Percentiles rank a stretch among this genome's conserved stretches.
Conservation (phyloP, 345 rosid species). For the Populus alba region DNA sequence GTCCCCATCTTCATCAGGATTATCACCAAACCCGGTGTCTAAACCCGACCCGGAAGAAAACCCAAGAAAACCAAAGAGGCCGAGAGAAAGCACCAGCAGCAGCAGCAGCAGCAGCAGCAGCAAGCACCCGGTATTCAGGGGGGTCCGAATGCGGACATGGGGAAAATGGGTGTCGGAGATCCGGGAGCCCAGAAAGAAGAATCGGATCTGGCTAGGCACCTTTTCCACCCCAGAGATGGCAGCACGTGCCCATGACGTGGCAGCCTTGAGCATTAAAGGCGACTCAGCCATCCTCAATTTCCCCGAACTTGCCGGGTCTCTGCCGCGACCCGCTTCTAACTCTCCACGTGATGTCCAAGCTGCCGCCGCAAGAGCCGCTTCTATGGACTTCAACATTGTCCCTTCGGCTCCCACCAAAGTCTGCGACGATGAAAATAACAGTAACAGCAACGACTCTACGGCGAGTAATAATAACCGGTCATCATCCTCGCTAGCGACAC, state of each 20-base stretch:
- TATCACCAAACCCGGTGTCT: not conserved
- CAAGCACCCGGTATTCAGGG: constrained; percentile 64
- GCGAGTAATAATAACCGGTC: not conserved
- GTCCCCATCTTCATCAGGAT: constrained; percentile 18
- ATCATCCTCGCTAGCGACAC: constrained; percentile 12
- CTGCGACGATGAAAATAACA: not conserved
- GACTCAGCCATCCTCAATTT: constrained; percentile 75
- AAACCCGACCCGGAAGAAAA: constrained; percentile 5
- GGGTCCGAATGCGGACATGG: constrained; percentile 92
- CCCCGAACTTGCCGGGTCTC: constrained; percentile 65
- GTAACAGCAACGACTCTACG: not conserved
- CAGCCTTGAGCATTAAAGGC: constrained; percentile 84
- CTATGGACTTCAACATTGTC: constrained; percentile 39
- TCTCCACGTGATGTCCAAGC: constrained; percentile 89
- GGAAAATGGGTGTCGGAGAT: constrained; percentile 99
- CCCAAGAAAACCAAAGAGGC: not conserved
- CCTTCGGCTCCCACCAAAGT: not conserved
- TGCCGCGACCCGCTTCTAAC: constrained; percentile 75
- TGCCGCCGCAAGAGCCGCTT: constrained; percentile 86
- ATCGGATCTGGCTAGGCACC: constrained; percentile 95
- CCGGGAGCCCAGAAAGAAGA: constrained; percentile 91
- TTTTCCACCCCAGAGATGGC: constrained; percentile 92
- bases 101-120: constrained; percentile 14
- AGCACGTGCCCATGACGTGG: constrained; percentile 98
- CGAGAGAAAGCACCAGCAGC: not conserved